These are phyloP conservation scores for Pseudogymnoascus sp. DNA, from an alignment of 2,329 filamentous ascomycete genomes.

Conservation along the genomic window DNA sequence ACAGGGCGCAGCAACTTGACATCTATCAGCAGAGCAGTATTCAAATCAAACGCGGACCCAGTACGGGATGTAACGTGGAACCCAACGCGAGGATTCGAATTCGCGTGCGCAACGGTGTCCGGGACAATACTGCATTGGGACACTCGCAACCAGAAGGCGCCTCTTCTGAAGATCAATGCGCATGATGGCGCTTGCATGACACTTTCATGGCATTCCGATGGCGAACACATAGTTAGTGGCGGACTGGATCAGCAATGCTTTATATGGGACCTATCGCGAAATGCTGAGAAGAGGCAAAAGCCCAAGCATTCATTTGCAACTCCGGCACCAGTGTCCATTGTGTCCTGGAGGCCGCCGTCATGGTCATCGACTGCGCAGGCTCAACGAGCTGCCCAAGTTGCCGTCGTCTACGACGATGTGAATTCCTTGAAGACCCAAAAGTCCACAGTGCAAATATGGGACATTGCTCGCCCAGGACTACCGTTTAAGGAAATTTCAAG, in stretches of 20 bases:
- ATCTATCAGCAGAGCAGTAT: conserved; percentile 32
- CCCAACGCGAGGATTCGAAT: conserved; percentile 52
- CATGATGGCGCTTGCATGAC: conserved; percentile 54
- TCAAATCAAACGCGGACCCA: conserved; percentile 43
- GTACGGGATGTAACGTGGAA: conserved; percentile 61
- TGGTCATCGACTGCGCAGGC: conserved; percentile 59
- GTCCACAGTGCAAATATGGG: conserved; percentile 58
- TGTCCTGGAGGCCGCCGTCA: conserved; percentile 57
- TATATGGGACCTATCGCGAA: conserved; percentile 57
- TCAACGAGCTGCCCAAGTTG: conserved; percentile 53
- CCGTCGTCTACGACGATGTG: conserved; percentile 54
- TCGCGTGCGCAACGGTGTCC: conserved; percentile 58
- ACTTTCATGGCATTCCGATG: conserved; percentile 62
- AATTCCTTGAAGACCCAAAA: conserved; percentile 48
- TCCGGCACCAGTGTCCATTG: conserved; percentile 50
- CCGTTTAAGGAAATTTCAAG: conserved; percentile 59
- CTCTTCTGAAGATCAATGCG: conserved; percentile 52
- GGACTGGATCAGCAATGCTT: conserved; percentile 55
- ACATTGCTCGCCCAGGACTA: conserved; percentile 59
- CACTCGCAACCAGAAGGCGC: conserved; percentile 45
- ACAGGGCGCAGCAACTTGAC: conserved; percentile 40
- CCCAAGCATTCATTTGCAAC: conserved; percentile 55
- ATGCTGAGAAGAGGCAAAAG: conserved; percentile 57
- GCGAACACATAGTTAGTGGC: conserved; percentile 56
- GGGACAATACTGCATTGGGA: conserved; percentile 60